A percentile compares a stretch with the other conserved stretches of the same genome.
Conservation (phyloP, 345 rosid genomes). For the Eucalyptus regnans region DNA sequence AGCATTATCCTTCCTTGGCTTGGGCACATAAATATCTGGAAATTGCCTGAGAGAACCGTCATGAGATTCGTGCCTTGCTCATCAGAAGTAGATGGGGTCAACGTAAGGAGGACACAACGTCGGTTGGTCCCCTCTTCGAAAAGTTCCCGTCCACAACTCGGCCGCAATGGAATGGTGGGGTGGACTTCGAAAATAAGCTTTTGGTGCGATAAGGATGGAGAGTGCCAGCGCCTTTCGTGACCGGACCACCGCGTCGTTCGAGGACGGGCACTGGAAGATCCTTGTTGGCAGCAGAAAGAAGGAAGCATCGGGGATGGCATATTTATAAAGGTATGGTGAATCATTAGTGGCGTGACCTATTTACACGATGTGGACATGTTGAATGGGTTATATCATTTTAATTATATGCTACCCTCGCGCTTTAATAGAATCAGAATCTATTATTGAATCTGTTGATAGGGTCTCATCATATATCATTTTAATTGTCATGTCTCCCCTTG, state of each 20-base stretch:
- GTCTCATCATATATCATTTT: background rate
- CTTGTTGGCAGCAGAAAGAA: constrained; percentile 31
- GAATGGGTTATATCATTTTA: background rate
- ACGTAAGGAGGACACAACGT: too few species aligned
- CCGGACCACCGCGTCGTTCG: constrained; percentile 72
- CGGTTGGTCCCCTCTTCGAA: too few species aligned
- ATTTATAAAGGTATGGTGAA: constrained; percentile 13
- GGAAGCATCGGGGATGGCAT: constrained; percentile 38
- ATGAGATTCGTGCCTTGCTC: too few species aligned
- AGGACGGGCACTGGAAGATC: constrained; percentile 49
- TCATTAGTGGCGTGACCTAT: background rate
- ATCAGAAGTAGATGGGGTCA: too few species aligned
- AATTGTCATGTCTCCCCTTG: too few species aligned
- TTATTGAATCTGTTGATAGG: background rate
- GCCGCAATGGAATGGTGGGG: too few species aligned
- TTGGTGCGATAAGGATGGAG: too few species aligned
- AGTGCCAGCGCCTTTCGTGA: constrained; percentile 66
- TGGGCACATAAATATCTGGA: too few species aligned
- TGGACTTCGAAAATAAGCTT: too few species aligned
- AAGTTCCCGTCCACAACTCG: too few species aligned
- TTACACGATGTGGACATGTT: background rate
- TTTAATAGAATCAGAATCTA: background rate
- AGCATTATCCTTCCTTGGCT: too few species aligned
- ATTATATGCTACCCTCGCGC: background rate
- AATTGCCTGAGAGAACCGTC: too few species aligned